These are phyloP conservation scores for Coelastrella sp. DNA, from an alignment of 139 green algal genomes.

Conservation along the genomic window DNA sequence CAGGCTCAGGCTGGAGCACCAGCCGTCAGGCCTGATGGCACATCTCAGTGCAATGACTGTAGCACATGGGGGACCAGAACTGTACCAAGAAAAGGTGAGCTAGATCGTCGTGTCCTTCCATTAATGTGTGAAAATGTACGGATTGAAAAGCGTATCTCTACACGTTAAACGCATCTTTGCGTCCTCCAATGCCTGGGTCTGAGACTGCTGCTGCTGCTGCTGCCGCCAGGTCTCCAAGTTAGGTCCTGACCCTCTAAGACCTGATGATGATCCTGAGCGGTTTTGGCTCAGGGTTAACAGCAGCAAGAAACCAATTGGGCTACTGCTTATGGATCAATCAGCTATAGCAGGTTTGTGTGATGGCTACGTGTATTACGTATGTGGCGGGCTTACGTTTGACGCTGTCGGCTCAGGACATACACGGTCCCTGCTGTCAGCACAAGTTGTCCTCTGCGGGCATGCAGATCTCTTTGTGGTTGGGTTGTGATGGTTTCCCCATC, in stretches of 20 bases:
- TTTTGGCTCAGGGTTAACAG: conserved; percentile 47
- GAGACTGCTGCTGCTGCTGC: not conserved
- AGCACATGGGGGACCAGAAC: conserved; percentile 58
- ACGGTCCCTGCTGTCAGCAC: too few species aligned
- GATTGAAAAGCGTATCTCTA: too few species aligned
- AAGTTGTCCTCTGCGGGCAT: too few species aligned
- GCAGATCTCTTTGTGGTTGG: too few species aligned
- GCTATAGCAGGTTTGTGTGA: conserved; percentile 83
- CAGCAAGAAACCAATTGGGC: conserved; percentile 80
- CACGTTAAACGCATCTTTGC: too few species aligned
- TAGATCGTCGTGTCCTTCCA: not conserved
- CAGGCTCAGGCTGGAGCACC: conserved; percentile 64
- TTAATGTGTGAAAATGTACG: too few species aligned
- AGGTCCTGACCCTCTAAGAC: conserved; percentile 83
- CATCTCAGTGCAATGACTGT: conserved; percentile 91
- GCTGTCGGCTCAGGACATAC: too few species aligned
- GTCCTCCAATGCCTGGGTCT: too few species aligned
- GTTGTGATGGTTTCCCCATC: too few species aligned
- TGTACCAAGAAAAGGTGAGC: conserved; percentile 69
- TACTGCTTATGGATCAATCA: conserved; percentile 89
- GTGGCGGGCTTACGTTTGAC: too few species aligned
- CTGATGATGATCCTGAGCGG: conserved; percentile 65
- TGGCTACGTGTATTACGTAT: too few species aligned
- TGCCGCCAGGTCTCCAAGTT: conserved; percentile 60
- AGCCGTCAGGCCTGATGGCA: conserved; percentile 54